phyloP scores from a whole-genome alignment of 345 rosid genomes.

The Raphanus raphanistrum region DNA sequence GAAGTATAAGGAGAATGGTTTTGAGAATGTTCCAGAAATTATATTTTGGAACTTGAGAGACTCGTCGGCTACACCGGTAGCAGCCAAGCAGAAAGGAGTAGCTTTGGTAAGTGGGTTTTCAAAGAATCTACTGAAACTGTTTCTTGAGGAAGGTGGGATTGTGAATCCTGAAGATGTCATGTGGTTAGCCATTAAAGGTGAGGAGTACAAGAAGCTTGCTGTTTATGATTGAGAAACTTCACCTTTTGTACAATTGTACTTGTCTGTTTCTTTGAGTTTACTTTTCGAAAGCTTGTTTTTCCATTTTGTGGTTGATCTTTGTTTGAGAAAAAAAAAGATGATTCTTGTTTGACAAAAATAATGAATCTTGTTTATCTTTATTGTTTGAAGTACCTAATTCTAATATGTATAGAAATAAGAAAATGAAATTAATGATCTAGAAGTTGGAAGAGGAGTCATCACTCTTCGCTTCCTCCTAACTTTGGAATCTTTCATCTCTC shows the following conservation, averaged over 20 bases:
- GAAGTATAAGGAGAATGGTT: conserved; percentile 53
- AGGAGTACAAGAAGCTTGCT: conserved; percentile 38
- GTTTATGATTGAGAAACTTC: conserved; percentile 28
- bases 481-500: conserved; percentile 29
- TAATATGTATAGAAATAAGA: not conserved
- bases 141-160: conserved; percentile 42
- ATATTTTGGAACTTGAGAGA: conserved; percentile 46
- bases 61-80: conserved; percentile 39
- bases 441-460: conserved; percentile 19
- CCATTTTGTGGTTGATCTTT: not conserved
- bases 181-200: conserved; percentile 39
- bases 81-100: conserved; percentile 35
- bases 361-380: not conserved
- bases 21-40: conserved; percentile 45
- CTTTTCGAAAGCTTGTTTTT: not conserved
- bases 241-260: not conserved
- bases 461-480: conserved; percentile 24
- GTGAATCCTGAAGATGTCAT: conserved; percentile 39
- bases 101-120: conserved; percentile 50
- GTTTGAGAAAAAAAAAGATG: conserved; percentile 3
- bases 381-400: not conserved
- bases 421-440: conserved; percentile 12
- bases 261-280: not conserved
- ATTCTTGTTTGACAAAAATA: not conserved
- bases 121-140: conserved; percentile 44